Conservation (phyloP, 2,329 filamentous ascomycete genomes). For the Aspergillus versicolor region DNA sequence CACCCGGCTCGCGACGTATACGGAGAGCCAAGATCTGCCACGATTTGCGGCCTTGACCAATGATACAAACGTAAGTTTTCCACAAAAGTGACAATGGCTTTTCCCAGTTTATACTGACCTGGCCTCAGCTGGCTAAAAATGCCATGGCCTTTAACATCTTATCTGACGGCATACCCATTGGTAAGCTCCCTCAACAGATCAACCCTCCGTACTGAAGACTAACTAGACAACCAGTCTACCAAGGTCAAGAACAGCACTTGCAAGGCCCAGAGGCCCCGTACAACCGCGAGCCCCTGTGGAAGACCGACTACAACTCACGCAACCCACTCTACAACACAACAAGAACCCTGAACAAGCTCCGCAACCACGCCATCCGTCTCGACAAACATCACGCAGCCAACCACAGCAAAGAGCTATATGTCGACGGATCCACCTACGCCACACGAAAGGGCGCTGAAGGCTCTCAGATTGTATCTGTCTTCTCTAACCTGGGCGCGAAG, state of each 20-base stretch:
- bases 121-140: conserved; percentile 54
- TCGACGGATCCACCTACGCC: conserved; percentile 40
- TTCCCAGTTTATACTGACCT: not conserved
- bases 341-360: conserved; percentile 41
- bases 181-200: conserved; percentile 2
- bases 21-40: conserved; percentile 60
- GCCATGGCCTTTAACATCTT: conserved; percentile 62
- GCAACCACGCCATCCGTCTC: conserved; percentile 39
- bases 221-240: conserved; percentile 47
- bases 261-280: conserved; percentile 48
- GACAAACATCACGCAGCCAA: conserved; percentile 39
- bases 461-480: conserved; percentile 41
- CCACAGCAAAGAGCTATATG: conserved; percentile 40
- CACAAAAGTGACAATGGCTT: not conserved
- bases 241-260: conserved; percentile 64
- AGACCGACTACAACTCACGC: conserved; percentile 36
- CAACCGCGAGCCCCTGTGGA: conserved; percentile 57
- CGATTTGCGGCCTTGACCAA: conserved; percentile 53
- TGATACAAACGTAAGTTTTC: conserved; percentile 47
- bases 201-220: not conserved
- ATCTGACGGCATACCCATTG: conserved; percentile 57
- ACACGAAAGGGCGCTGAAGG: conserved; percentile 46
- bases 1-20: conserved; percentile 51
- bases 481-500: conserved; percentile 41
- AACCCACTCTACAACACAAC: conserved; percentile 39